A percentile compares a stretch with the other conserved stretches of the same genome.
These are phyloP conservation scores for Penicillium sclerotiorum DNA, from an alignment of 2,329 filamentous ascomycete species.

Conservation along the genomic window DNA sequence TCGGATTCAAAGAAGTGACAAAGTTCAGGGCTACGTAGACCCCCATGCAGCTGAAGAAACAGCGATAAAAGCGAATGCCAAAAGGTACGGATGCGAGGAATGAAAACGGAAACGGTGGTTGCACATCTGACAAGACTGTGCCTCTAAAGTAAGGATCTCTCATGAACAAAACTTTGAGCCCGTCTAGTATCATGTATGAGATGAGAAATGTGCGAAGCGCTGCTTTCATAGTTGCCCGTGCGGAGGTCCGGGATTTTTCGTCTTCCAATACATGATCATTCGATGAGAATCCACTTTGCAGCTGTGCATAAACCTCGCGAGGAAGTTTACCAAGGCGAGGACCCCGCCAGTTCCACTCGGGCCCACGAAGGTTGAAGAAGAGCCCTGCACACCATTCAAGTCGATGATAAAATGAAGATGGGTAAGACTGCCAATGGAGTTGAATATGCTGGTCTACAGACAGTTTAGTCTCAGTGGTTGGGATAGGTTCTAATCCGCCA, in stretches of 20 bases:
- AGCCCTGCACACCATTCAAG: conserved; percentile 62
- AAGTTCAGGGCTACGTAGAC: conserved; percentile 64
- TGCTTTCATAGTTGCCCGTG: conserved; percentile 48
- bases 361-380: conserved; percentile 60
- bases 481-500: too few relatives aligned
- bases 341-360: conserved; percentile 63
- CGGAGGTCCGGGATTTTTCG: conserved; percentile 42
- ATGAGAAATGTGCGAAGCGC: conserved; percentile 53
- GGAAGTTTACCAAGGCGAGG: conserved; percentile 46
- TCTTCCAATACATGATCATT: conserved; percentile 18
- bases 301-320: conserved; percentile 27
- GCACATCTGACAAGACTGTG: conserved; percentile 52
- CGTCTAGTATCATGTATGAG: conserved; percentile 70
- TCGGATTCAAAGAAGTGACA: conserved; percentile 62
- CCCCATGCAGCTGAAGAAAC: conserved; percentile 57
- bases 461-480: too few relatives aligned
- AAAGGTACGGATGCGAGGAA: conserved; percentile 46
- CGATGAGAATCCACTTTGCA: conserved; percentile 18
- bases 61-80: conserved; percentile 59
- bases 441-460: background rate
- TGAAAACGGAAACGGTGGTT: conserved; percentile 48
- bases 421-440: conserved; percentile 59
- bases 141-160: conserved; percentile 77
- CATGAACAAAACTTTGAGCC: conserved; percentile 68
- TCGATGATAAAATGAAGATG: conserved; percentile 53